Conservation (phyloP, 768 basidiomycete species). For the Leucosporidium scottii region DNA sequence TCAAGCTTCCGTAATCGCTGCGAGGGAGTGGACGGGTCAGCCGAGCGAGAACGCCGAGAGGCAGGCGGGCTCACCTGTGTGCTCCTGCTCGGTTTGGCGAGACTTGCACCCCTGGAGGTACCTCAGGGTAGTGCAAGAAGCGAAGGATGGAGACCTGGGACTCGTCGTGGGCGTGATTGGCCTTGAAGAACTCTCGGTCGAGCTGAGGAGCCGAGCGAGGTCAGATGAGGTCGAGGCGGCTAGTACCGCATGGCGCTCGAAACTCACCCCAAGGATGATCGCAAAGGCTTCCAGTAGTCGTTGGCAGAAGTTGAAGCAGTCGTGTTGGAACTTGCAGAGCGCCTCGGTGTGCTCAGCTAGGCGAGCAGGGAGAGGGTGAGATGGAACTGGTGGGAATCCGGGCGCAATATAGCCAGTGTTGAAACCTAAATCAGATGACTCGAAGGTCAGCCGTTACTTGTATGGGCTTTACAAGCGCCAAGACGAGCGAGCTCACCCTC, state of each 20-base stretch:
- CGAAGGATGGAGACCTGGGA: conserved; percentile 22
- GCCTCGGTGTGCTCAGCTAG: not conserved
- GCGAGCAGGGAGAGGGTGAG: conserved; percentile 16
- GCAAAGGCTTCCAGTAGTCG: conserved; percentile 24
- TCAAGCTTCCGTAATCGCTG: conserved; percentile 19
- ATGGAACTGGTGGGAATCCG: not conserved
- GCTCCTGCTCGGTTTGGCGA: conserved; percentile 29
- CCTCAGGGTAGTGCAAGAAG: conserved; percentile 25
- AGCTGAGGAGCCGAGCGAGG: not conserved
- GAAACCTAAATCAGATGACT: conserved; percentile 9
- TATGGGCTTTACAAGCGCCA: not conserved
- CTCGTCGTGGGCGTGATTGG: conserved; percentile 11
- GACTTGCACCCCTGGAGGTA: conserved; percentile 7
- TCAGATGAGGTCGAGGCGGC: not conserved
- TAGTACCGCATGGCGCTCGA: no score
- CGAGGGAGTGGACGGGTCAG: not conserved
- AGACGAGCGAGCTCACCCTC: not conserved
- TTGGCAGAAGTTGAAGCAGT: conserved; percentile 28
- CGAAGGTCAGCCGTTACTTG: not conserved
- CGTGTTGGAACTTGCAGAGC: conserved; percentile 12
- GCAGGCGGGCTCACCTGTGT: not conserved
- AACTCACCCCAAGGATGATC: conserved; percentile 11
- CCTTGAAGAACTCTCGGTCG: conserved; percentile 15
- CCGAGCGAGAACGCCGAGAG: not conserved
- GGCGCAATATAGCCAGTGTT: conserved; percentile 13